phyloP scores from a whole-genome alignment of 768 basidiomycete genomes.

The Porphyrellus cyaneotinctus region DNA sequence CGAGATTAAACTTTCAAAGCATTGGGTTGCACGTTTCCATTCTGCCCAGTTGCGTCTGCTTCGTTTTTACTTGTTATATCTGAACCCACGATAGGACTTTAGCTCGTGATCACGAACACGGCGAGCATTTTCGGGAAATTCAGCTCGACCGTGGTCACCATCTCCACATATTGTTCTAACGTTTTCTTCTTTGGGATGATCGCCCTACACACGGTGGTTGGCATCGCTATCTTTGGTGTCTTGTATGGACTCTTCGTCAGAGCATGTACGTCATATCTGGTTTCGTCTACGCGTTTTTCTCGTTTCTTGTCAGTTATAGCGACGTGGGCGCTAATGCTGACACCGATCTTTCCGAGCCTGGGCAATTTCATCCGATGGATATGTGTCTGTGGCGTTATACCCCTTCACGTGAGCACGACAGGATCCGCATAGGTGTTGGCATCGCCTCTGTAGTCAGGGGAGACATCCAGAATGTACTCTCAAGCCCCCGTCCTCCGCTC shows the following conservation, averaged over 20 bases:
- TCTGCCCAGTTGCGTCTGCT: constrained; percentile 46
- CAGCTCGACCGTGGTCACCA: constrained; percentile 36
- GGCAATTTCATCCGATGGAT: too few relatives aligned
- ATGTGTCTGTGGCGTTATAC: too few relatives aligned
- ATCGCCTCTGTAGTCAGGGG: too few relatives aligned
- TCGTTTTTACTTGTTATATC: background rate
- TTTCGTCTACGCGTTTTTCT: too few relatives aligned
- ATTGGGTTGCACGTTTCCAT: constrained; percentile 46
- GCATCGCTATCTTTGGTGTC: constrained; percentile 40
- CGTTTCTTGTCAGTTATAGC: too few relatives aligned
- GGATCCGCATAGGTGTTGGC: too few relatives aligned
- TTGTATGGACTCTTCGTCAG: constrained; percentile 54
- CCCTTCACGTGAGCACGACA: too few relatives aligned
- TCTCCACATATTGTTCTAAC: constrained; percentile 36
- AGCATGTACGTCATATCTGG: constrained; percentile 38
- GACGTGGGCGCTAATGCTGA: too few relatives aligned
- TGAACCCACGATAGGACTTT: background rate
- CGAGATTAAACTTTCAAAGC: too few relatives aligned
- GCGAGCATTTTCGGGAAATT: constrained; percentile 52
- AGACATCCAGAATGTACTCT: too few relatives aligned
- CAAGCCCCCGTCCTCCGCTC: too few relatives aligned
- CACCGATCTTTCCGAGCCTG: too few relatives aligned
- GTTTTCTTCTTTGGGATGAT: constrained; percentile 45
- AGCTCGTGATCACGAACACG: constrained; percentile 57
- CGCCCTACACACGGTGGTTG: constrained; percentile 36